These are phyloP conservation scores for Pestalotiopsis sp. DNA, from an alignment of 2,329 filamentous ascomycete species.

Conservation along the genomic window DNA sequence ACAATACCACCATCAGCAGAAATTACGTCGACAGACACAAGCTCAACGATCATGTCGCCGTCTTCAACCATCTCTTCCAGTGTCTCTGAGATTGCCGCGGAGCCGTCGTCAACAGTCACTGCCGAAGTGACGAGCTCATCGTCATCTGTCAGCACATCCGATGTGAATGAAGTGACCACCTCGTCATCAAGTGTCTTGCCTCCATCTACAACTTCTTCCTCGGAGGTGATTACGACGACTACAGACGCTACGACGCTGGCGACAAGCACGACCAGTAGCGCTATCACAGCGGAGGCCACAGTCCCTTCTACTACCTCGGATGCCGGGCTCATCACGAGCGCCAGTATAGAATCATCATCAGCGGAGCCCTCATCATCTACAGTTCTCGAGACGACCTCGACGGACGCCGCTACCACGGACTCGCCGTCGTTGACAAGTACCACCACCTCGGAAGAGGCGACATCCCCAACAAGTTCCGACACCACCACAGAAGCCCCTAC, in stretches of 20 bases:
- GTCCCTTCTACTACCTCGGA: neutral
- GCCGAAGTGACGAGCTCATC: no score
- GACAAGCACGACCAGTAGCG: neutral
- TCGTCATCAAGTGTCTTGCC: neutral
- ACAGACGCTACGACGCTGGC: neutral
- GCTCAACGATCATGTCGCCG: neutral
- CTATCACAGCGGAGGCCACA: neutral
- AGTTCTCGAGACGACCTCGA: neutral
- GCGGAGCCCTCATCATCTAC: neutral
- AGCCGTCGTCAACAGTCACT: no score
- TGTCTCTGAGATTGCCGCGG: neutral
- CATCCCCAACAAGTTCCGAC: neutral
- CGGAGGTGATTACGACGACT: neutral
- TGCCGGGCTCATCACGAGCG: neutral
- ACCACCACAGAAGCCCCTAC: neutral
- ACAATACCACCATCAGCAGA: neutral
- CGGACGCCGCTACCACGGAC: neutral
- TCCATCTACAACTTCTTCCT: neutral
- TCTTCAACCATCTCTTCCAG: neutral
- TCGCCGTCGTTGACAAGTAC: neutral
- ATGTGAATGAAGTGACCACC: no score
- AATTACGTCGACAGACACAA: neutral
- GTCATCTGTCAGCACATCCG: no score
- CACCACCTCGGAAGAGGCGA: neutral
- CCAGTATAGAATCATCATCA: neutral